Conservation (phyloP, 345 rosid genomes). For the Populus ilicifolia region DNA sequence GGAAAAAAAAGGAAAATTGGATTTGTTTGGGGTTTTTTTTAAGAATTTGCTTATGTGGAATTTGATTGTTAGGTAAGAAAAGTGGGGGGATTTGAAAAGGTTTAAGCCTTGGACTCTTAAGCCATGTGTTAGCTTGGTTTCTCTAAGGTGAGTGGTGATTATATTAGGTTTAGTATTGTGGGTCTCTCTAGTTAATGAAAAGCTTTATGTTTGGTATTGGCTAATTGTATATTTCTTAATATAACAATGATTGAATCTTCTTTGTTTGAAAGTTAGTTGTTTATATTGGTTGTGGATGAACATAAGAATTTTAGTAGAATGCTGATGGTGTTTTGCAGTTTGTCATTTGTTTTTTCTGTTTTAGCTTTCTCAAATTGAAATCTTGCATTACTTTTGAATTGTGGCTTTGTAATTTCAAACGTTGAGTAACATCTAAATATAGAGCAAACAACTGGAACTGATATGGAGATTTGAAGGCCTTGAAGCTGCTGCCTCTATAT, state of each 20-base stretch:
- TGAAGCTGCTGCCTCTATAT: neutral
- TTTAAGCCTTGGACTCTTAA: neutral
- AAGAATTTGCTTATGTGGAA: neutral
- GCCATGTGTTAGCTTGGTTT: constrained; percentile 4
- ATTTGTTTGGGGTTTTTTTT: neutral
- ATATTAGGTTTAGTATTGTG: neutral
- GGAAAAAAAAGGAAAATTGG: neutral
- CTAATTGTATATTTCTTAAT: neutral
- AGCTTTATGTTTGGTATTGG: neutral
- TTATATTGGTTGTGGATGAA: neutral
- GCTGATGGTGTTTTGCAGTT: neutral
- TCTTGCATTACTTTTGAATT: neutral
- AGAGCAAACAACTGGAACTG: neutral
- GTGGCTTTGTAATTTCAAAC: neutral
- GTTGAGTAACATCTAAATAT: neutral
- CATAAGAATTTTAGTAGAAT: neutral
- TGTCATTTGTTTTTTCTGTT: neutral
- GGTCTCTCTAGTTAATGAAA: neutral
- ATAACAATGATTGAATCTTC: neutral
- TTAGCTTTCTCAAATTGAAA: neutral
- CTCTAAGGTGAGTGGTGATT: neutral
- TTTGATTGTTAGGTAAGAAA: neutral
- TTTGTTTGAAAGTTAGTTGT: no score
- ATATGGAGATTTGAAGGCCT: neutral
- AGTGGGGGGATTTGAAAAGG: neutral